These are phyloP conservation scores for Colletotrichum australisinense DNA, from an alignment of 2,329 filamentous ascomycete species.

Conservation along the genomic window DNA sequence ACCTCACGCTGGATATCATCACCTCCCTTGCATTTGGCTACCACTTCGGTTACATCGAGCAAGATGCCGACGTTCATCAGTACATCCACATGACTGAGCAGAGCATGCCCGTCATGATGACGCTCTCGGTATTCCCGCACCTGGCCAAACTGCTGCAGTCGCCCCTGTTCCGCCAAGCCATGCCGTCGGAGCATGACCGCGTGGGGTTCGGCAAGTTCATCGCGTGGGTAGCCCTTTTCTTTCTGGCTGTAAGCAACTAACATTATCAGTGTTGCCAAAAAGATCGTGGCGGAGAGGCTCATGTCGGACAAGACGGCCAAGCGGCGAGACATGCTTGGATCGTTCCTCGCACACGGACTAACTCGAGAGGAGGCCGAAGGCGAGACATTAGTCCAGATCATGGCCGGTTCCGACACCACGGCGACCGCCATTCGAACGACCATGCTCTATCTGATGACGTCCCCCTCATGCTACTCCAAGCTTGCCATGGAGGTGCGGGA, in stretches of 20 bases:
- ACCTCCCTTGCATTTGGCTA: slow-evolving; percentile 63
- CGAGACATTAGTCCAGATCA: slow-evolving; percentile 47
- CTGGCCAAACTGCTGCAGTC: slow-evolving; percentile 55
- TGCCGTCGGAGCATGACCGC: slow-evolving; percentile 53
- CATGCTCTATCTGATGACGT: slow-evolving; percentile 63
- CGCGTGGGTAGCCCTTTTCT: slow-evolving; percentile 36
- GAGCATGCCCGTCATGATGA: slow-evolving; percentile 55
- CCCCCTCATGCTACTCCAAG: slow-evolving; percentile 56
- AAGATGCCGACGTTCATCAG: slow-evolving; percentile 59
- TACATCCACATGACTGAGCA: slow-evolving; percentile 58
- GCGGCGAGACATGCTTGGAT: slow-evolving; percentile 52
- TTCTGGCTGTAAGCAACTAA: background rate
- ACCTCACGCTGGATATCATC: slow-evolving; percentile 68
- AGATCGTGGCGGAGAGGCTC: slow-evolving; percentile 39
- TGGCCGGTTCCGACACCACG: slow-evolving; percentile 53
- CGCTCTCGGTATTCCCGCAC: slow-evolving; percentile 54
- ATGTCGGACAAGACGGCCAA: slow-evolving; percentile 32
- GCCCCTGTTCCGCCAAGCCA: slow-evolving; percentile 50
- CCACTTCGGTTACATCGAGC: slow-evolving; percentile 60
- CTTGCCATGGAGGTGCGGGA: slow-evolving; percentile 62
- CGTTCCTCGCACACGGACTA: slow-evolving; percentile 53
- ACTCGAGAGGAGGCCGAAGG: slow-evolving; percentile 42
- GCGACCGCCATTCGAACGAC: slow-evolving; percentile 54
- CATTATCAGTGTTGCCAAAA: slow-evolving; percentile 37
- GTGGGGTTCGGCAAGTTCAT: slow-evolving; percentile 53